Evolutionary conservation across 768 basidiomycete species (phyloP), one percentile per base, ranked within the genome.

Genomic region (Floccularia luteovirens): DNA sequence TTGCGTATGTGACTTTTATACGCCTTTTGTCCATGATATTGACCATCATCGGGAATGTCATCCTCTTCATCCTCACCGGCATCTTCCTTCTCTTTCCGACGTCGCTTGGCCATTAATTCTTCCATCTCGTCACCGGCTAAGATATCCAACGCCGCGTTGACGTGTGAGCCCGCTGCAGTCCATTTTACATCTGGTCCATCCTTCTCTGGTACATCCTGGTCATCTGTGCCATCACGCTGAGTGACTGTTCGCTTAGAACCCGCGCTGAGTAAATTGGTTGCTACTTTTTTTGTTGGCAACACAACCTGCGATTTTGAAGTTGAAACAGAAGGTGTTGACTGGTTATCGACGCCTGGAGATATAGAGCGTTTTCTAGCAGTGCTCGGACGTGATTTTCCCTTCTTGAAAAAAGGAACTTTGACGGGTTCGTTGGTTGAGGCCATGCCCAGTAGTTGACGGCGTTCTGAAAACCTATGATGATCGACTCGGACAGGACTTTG

Each of bases 361-460:
- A 66, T 54, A 2, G 88, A 89, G 19, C 91, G 75, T 51, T 85
- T 83, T 25, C 93, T 76, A 2, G 73, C 59, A 0, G 85, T 86
- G 3, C 79, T 70, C 11, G 91, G 91, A 1, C 90, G 74, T 2
- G 80, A 71, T 49, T 82, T 84, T 28, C 84, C 81, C 51, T 71
- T 72, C 64, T 86, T 94, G 66, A 94, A 90, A 64, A 96, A 92
- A 2, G 89, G 81, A 0, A 94, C 89, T 34, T 70, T 76, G 11
- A 72, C 52, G 21, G 50, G 41, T 42, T 53, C 52, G 41, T 49
- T 59, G 27, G 55, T 46, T 35, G 63, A 60, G 27, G 67, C 55
- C 70, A 72, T 75, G 54, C n/a, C n/a, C n/a, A n/a, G 45, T 48
- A 52, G 57, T 56, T 32, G 47, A 45, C 40, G 38, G 28, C 32